Conservation (phyloP, 805 yeast species). For the Saturnispora sekii region DNA sequence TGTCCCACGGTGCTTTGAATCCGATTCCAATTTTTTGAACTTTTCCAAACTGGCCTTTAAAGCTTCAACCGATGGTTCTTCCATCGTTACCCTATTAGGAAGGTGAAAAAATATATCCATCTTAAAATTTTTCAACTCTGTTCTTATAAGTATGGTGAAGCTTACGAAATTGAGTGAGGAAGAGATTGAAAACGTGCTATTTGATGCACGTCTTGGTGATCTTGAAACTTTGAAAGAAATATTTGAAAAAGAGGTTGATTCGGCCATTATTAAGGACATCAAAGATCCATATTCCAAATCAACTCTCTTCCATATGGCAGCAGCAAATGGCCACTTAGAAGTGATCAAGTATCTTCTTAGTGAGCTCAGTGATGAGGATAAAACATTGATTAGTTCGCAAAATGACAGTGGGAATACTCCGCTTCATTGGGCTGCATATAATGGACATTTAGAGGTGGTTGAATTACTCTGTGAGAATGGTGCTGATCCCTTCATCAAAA, state of each 20-base stretch:
- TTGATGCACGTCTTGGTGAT: conserved; percentile 85
- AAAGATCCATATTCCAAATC: conserved; percentile 55
- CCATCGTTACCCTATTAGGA: conserved; percentile 4
- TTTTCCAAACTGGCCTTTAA: conserved; percentile 18
- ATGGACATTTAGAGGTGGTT: conserved; percentile 72
- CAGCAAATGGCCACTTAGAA: conserved; percentile 84
- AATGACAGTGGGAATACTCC: conserved; percentile 91
- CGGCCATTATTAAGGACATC: conserved; percentile 34
- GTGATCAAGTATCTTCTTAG: conserved; percentile 52
- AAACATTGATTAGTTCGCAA: conserved; percentile 34
- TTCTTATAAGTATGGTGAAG: conserved; percentile 16
- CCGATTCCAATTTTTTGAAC: conserved; percentile 16
- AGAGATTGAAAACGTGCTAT: conserved; percentile 72
- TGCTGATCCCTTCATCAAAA: conserved; percentile 76
- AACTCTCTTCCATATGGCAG: conserved; percentile 89
- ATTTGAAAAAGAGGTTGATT: conserved; percentile 46
- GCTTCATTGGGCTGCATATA: conserved; percentile 91
- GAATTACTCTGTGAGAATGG: conserved; percentile 61
- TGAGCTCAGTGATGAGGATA: conserved; percentile 29
- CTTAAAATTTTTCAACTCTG: conserved; percentile 2
- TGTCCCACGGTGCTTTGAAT: conserved; percentile 21
- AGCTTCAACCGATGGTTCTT: conserved; percentile 10
- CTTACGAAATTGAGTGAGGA: conserved; percentile 44
- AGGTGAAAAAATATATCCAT: not conserved
- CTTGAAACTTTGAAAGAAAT: conserved; percentile 62